Base-by-base conservation (phyloP, 2,329 filamentous ascomycete species). In the Ceratocystis diversiconidia region DNA sequence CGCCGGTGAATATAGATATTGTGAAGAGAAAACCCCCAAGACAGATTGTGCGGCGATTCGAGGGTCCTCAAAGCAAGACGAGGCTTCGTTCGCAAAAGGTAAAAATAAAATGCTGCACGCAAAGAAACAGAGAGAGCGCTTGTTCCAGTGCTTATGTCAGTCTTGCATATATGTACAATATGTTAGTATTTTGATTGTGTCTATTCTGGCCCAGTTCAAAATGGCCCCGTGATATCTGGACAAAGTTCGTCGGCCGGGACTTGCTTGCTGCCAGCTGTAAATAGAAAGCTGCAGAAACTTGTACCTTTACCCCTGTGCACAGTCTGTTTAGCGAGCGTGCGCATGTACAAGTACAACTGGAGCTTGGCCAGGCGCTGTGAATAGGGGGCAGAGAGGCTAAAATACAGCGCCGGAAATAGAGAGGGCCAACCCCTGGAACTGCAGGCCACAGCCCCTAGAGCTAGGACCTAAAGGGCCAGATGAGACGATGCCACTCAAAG, bases 331-430 rank as follows among this genome's bases (percentile, higher is more conserved):
- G 28, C 55, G 48, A 52, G 48, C 48, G 19, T 52, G 48, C 22
- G 12, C 8, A 52, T 12, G 48, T 52, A 52, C 22, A 52, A 5
- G 3, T 28, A 59, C 30, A 41, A 15, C 36, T 41, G 12, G 36
- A 7, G 25, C 55, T 36, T 19, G 3, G 28, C 6, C 10, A 8
- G 17, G 28, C 2, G 5, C 28, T 59, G 55, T 59, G 10, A 59
- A 36, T 12, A 25, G 22, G 55, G 55, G 55, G 55, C 25, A 7
- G 55, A 30, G 6, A 8, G 5, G 4, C 36, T 41, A 25, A 8
- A 32, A 59, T 59, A 59, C 28, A 59, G 55, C 55, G 55, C 55
- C 55, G 28, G 55, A 59, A 32, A 59, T 36, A 30, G 28, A 41
- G 36, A 52, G 55, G 12, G 55, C 5, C 12, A 59, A 8, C 55